These are phyloP conservation scores for Termitomyces sp. DNA, from an alignment of 768 basidiomycete genomes.

Conservation along the genomic window DNA sequence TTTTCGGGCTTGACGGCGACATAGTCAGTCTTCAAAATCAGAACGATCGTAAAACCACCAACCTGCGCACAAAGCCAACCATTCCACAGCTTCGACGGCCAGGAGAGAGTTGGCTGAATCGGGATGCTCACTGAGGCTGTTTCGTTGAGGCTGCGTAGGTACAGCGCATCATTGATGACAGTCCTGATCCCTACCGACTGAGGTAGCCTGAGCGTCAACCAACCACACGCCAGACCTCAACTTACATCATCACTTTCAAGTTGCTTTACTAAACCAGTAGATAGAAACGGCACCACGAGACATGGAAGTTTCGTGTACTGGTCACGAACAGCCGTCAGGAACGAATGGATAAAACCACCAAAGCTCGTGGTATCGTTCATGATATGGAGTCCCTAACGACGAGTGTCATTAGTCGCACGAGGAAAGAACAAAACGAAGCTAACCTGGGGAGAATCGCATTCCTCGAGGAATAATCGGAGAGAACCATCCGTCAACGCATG, in stretches of 20 bases:
- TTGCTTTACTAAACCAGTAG: slow-evolving; percentile 27
- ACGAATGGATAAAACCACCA: slow-evolving; percentile 60
- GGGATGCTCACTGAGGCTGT: slow-evolving; percentile 51
- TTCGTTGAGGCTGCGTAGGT: slow-evolving; percentile 49
- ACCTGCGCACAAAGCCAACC: slow-evolving; percentile 25
- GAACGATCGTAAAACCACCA: slow-evolving; percentile 9
- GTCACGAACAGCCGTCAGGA: slow-evolving; percentile 63
- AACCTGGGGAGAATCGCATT: slow-evolving; percentile 75
- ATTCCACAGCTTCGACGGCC: slow-evolving; percentile 36
- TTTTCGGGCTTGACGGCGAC: slow-evolving; percentile 25
- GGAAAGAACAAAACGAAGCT: neutral
- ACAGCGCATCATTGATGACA: slow-evolving; percentile 63
- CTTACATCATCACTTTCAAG: slow-evolving; percentile 46
- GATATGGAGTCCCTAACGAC: slow-evolving; percentile 64
- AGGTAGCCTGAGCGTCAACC: slow-evolving; percentile 12
- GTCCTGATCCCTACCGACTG: slow-evolving; percentile 39
- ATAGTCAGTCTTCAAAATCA: neutral
- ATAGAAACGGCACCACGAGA: slow-evolving; percentile 58
- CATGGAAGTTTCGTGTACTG: slow-evolving; percentile 65
- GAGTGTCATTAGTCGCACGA: neutral
- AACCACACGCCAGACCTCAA: slow-evolving; percentile 9
- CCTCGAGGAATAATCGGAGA: slow-evolving; percentile 68
- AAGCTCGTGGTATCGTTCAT: slow-evolving; percentile 61
- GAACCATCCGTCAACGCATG: slow-evolving; percentile 67
- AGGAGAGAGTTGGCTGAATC: slow-evolving; percentile 42